Base-by-base conservation (phyloP, 441 rosid species). In the Syzygium malaccense region DNA sequence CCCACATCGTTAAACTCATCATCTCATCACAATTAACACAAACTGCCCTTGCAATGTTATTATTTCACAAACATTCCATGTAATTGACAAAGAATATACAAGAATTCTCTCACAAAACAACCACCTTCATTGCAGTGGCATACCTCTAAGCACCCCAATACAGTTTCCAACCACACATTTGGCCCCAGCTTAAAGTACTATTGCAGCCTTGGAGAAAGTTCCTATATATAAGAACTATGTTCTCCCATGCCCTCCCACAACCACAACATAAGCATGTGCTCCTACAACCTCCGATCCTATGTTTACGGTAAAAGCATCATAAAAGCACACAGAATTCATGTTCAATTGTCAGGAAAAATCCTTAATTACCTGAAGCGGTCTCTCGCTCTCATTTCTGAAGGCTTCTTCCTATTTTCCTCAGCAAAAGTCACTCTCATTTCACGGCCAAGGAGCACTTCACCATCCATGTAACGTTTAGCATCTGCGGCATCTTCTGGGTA, bases 311-410 rank as follows among this genome's bases (percentile, higher is more conserved):
- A 58, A n/a, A 5, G 19, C 6, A 32, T 56, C 18, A 30, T 48
- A 53, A 18, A 33, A 19, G 41, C 58, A 60, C 66, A 32, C 7
- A 79, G 66, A 85, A 18, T 14, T 68, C 5, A 17, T 88, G 92
- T 88, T 8, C 33, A 55, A 75, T 55, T 85, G 55, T 58, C 62
- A 54, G 87, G 49, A 10, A 28, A 48, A 51, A 55, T 19, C 55
- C 86, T 55, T n/a, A 30, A 85, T 80, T 66, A 95, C 99, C 98
- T 95, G 88, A 71, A 28, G 12, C 91, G 95, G 68, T 95, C 97
- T 90, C 97, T 95, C 75, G 92, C 92, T 92, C 99, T 94, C 97
- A 95, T 95, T 91, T 95, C 96, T 7, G 93, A 91, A 84, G 96
- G 97, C 87, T 91, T 94, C 93, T 94, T 95, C 80, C 97, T 94